Percentiles rank a stretch among this genome's conserved stretches.
phyloP scores from a whole-genome alignment of 192 early-diverging fungal genomes.

The Lobulomyces angularis region DNA sequence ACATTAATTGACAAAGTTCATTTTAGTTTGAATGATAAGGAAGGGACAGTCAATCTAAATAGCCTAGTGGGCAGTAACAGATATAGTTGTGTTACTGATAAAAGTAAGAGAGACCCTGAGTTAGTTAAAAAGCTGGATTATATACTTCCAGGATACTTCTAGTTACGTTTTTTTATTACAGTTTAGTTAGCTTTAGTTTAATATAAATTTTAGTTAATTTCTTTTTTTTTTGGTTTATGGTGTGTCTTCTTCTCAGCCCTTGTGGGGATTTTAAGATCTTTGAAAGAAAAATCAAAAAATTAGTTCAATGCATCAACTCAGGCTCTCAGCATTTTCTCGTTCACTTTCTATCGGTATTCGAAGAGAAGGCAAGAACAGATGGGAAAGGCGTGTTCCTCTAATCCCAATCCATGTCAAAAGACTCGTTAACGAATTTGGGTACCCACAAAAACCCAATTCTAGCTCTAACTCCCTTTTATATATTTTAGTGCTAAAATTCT shows the following conservation, averaged over 20 bases:
- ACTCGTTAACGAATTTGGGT: slow-evolving; percentile 62
- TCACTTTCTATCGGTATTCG: slow-evolving; percentile 80
- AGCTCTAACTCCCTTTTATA: too few relatives aligned
- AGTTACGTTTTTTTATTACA: too few relatives aligned
- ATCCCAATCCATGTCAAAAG: slow-evolving; percentile 73
- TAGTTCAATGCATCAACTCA: too few relatives aligned
- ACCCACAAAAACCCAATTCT: too few relatives aligned
- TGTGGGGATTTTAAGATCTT: too few relatives aligned
- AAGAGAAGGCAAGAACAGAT: slow-evolving; percentile 90
- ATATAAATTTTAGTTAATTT: too few relatives aligned
- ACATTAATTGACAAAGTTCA: slow-evolving; percentile 70
- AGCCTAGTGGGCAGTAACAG: slow-evolving; percentile 70
- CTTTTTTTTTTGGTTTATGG: too few relatives aligned
- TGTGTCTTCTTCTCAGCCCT: too few relatives aligned
- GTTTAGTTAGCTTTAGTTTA: too few relatives aligned
- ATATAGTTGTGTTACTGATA: slow-evolving; percentile 71
- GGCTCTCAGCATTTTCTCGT: too few relatives aligned
- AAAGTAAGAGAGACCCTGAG: slow-evolving; percentile 57
- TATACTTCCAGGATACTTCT: slow-evolving; percentile 62
- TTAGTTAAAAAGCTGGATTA: slow-evolving; percentile 68
- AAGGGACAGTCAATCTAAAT: slow-evolving; percentile 34
- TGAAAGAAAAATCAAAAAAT: too few relatives aligned
- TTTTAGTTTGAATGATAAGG: slow-evolving; percentile 37
- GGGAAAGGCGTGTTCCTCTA: slow-evolving; percentile 88
- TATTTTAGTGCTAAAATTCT: slow-evolving; percentile 61